Percentiles rank a stretch among this genome's conserved stretches.
These are phyloP conservation scores for Pythium coloratum DNA, from an alignment of 352 stramenopile genomes.

Conservation along the genomic window DNA sequence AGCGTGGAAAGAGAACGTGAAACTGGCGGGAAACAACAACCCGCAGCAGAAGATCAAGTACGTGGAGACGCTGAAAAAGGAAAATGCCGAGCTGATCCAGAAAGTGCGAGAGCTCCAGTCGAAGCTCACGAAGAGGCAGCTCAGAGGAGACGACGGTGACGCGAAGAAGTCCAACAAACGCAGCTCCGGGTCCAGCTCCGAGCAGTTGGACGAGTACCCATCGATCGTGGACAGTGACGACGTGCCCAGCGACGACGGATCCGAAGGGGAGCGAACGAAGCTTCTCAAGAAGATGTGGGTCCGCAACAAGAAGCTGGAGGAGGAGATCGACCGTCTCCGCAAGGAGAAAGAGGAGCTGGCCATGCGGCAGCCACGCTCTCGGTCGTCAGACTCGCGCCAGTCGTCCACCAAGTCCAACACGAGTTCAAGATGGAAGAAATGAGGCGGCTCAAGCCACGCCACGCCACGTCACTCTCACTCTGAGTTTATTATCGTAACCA, in stretches of 20 bases:
- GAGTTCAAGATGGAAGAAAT: slow-evolving; percentile 19
- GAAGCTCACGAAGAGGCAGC: slow-evolving; percentile 32
- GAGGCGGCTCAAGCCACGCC: not conserved
- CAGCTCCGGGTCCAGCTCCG: slow-evolving; percentile 19
- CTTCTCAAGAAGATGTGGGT: slow-evolving; percentile 54
- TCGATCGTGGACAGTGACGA: slow-evolving; percentile 26
- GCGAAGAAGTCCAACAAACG: slow-evolving; percentile 15
- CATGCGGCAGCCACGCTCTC: slow-evolving; percentile 18
- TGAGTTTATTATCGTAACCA: not conserved
- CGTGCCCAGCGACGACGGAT: slow-evolving; percentile 25
- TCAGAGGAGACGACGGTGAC: slow-evolving; percentile 12
- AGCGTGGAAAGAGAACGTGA: slow-evolving; percentile 58
- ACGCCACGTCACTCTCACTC: not conserved
- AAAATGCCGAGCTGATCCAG: slow-evolving; percentile 51
- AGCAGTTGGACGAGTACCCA: slow-evolving; percentile 26
- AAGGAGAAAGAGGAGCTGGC: slow-evolving; percentile 32
- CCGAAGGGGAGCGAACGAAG: slow-evolving; percentile 36
- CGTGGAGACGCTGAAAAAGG: slow-evolving; percentile 63
- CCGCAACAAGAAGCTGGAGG: slow-evolving; percentile 47
- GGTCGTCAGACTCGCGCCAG: slow-evolving; percentile 13
- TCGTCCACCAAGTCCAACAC: slow-evolving; percentile 15
- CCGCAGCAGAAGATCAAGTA: slow-evolving; percentile 77
- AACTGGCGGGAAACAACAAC: slow-evolving; percentile 61
- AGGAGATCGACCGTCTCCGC: slow-evolving; percentile 48
- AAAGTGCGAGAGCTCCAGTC: slow-evolving; percentile 63